phyloP scores from a whole-genome alignment of 306 rosid genomes.

The Casuarina equisetifolia region DNA sequence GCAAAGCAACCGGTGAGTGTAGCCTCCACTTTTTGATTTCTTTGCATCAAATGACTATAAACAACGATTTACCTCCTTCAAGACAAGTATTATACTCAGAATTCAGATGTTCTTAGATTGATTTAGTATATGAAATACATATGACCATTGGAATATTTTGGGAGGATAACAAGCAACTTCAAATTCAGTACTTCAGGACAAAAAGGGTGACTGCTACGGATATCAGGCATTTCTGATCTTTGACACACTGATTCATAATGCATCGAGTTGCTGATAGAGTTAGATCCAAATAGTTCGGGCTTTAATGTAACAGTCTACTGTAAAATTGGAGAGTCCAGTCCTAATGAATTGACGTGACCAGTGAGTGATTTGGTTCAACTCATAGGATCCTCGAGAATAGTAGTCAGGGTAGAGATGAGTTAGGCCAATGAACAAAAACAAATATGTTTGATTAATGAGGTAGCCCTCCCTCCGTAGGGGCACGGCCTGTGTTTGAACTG shows the following conservation, averaged over 20 bases:
- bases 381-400: not conserved
- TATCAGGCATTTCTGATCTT: not conserved
- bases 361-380: not conserved
- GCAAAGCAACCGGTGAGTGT: slow-evolving; percentile 47
- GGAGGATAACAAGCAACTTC: not conserved
- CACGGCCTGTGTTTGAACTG: not conserved
- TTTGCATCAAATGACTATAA: not conserved
- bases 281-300: not conserved
- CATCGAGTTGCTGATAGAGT: not conserved
- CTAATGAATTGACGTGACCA: not conserved
- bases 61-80: not conserved
- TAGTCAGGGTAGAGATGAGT: not conserved
- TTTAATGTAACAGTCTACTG: too few species aligned
- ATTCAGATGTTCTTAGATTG: not conserved
- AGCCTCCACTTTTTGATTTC: not conserved
- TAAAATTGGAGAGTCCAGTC: not conserved
- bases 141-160: not conserved
- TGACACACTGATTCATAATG: not conserved
- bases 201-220: not conserved
- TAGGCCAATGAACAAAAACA: too few species aligned
- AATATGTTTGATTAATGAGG: not conserved
- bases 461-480: not conserved
- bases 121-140: not conserved
- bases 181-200: not conserved
- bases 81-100: not conserved